phyloP scores from a whole-genome alignment of 352 stramenopile species.

The Nothophytophthora sp. region DNA sequence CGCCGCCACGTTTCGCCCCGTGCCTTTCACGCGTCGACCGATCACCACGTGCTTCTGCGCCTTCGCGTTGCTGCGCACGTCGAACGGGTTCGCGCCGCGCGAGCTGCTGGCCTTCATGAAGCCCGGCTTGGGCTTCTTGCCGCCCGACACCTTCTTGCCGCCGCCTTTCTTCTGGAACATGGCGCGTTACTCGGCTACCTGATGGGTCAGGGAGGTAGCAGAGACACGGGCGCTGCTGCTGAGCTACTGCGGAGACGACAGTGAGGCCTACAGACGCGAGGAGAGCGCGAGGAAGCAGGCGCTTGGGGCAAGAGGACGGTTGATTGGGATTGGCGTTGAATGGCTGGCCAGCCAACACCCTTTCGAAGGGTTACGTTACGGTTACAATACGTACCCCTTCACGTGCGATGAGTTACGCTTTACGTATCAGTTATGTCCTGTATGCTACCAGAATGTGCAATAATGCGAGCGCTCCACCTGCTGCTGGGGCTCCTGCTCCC shows the following conservation, averaged over 20 bases:
- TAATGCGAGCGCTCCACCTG: no score
- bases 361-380: no score
- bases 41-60: slow-evolving; percentile 91
- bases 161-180: slow-evolving; percentile 56
- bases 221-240: background rate
- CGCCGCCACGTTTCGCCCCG: slow-evolving; percentile 86
- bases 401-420: no score
- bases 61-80: slow-evolving; percentile 82
- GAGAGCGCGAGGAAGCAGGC: background rate
- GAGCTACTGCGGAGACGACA: no score
- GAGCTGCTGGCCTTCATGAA: slow-evolving; percentile 21
- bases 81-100: slow-evolving; percentile 85
- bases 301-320: no score
- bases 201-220: no score
- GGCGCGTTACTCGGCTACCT: background rate
- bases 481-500: no score
- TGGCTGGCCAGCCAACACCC: no score
- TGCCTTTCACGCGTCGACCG: slow-evolving; percentile 87
- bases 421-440: no score
- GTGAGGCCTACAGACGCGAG: background rate
- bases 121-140: slow-evolving; percentile 22
- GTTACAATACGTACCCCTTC: no score
- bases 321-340: no score
- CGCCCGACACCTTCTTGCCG: slow-evolving; percentile 30
- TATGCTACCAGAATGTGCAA: no score